A percentile compares a stretch with the other conserved stretches of the same genome.
Conservation (phyloP, 1,139 yeast species). For the Candida tetrigidarum region DNA sequence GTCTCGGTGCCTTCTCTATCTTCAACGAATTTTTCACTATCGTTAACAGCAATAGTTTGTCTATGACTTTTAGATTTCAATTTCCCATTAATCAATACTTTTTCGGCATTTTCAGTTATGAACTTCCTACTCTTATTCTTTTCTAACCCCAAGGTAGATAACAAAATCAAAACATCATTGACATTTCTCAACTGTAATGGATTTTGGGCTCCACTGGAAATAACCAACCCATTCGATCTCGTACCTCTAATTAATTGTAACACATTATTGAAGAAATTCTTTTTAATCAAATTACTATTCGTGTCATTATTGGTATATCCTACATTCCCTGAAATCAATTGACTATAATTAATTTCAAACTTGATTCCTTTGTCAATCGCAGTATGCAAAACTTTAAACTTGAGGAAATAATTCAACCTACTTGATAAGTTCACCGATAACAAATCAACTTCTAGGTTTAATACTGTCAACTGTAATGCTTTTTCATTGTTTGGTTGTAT, state of each 20-base stretch:
- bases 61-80: constrained; percentile 71
- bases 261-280: constrained; percentile 70
- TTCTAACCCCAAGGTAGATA: constrained; percentile 72
- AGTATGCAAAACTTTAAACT: constrained; percentile 83
- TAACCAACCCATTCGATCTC: constrained; percentile 75
- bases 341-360: constrained; percentile 76
- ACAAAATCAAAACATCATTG: constrained; percentile 68
- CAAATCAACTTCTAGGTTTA: constrained; percentile 76
- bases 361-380: constrained; percentile 84
- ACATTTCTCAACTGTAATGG: constrained; percentile 67
- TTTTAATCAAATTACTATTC: constrained; percentile 38
- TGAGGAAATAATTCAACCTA: constrained; percentile 75
- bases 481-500: constrained; percentile 82
- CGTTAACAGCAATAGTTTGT: constrained; percentile 60
- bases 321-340: constrained; percentile 48
- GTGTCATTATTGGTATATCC: constrained; percentile 26
- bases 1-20: constrained; percentile 26
- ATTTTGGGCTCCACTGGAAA: constrained; percentile 73
- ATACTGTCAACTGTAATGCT: constrained; percentile 74
- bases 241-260: constrained; percentile 83
- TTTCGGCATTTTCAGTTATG: constrained; percentile 60
- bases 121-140: constrained; percentile 64
- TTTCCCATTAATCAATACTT: constrained; percentile 71
- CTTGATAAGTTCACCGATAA: constrained; percentile 71
- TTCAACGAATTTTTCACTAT: constrained; percentile 16